These are phyloP conservation scores for Atalantia buxifolia DNA, from an alignment of 345 rosid genomes.

Conservation along the genomic window DNA sequence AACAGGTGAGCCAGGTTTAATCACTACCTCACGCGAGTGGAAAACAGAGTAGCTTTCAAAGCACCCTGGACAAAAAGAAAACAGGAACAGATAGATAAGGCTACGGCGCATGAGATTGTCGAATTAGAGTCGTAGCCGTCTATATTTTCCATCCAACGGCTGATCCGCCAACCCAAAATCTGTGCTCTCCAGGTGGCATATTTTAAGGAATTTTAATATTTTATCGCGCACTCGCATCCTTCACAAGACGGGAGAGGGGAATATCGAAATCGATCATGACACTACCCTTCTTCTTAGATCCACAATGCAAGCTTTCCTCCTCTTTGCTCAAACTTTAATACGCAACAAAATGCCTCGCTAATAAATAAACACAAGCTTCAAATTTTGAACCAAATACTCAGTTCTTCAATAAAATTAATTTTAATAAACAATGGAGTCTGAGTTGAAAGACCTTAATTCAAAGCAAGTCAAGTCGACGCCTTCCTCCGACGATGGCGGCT, in stretches of 20 bases:
- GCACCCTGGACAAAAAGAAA: background rate
- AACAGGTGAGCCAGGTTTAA: no score
- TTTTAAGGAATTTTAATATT: no score
- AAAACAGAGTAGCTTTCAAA: background rate
- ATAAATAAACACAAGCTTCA: background rate
- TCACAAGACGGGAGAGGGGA: background rate
- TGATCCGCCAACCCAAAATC: background rate
- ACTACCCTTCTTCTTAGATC: conserved; percentile 12
- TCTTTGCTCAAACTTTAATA: background rate
- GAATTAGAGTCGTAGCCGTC: background rate
- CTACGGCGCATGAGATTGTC: background rate
- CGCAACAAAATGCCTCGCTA: background rate
- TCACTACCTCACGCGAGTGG: no score
- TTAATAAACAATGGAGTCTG: conserved; percentile 46
- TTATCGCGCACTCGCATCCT: background rate
- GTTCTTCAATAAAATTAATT: no score
- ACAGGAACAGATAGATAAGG: background rate
- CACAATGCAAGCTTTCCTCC: conserved; percentile 3
- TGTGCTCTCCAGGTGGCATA: background rate
- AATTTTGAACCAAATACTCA: background rate
- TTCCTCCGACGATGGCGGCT: conserved; percentile 24
- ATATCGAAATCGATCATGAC: background rate
- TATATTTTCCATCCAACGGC: background rate
- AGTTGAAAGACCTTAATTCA: conserved; percentile 53
- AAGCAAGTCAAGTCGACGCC: conserved; percentile 23